Evolutionary conservation across 1,284 basidiomycete genomes (phyloP), one percentile per base, ranked within the genome.

Genomic region (Leccinum pseudoinsigne): DNA sequence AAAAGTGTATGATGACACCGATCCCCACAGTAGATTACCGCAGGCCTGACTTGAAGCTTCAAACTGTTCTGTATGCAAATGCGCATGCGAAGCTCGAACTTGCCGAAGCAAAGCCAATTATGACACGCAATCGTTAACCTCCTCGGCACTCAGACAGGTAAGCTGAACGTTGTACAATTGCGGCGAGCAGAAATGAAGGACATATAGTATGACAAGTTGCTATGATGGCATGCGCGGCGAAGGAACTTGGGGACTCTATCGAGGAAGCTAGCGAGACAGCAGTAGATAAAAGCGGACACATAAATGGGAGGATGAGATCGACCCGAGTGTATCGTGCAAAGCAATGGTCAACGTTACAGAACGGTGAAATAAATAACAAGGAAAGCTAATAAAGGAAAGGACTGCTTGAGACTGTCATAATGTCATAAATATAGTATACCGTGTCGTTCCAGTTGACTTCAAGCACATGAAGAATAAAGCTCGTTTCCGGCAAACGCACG

Each of bases 251-350:
- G 9, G 21, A 51, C 10, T 9, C 42, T 51, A 51, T 21, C 31
- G 7, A 53, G 31, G 23, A 67, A 31, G 23, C 23, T n/a, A n/a
- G 6, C 16, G 51, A 61, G 28, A 34, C 23, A 66, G 61, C 23
- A n/a, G 45, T 5, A 54, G 18, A 38, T 8, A 26, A 47, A 21
- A 31, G 12, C 2, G 34, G 34, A 42, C 28, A 26, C 28, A 36
- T 38, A 12, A 28, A 28, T 45, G 6, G 56, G 55, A 26, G 6
- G 21, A 1, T 7, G 10, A 12, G n/a, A 18, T 45, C 50, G 6
- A 36, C 53, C 57, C 4, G 21, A 45, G 42, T 10, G n/a, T 45
- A 18, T 64, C 60, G 58, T 68, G 67, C 50, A 62, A 42, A 55
- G 42, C 0, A 16, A 66, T 31, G 5, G 47, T 26, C 26, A 26